Evolutionary conservation across 2,329 filamentous ascomycete genomes (phyloP).

Genomic region (Bipolaris zeicola): DNA sequence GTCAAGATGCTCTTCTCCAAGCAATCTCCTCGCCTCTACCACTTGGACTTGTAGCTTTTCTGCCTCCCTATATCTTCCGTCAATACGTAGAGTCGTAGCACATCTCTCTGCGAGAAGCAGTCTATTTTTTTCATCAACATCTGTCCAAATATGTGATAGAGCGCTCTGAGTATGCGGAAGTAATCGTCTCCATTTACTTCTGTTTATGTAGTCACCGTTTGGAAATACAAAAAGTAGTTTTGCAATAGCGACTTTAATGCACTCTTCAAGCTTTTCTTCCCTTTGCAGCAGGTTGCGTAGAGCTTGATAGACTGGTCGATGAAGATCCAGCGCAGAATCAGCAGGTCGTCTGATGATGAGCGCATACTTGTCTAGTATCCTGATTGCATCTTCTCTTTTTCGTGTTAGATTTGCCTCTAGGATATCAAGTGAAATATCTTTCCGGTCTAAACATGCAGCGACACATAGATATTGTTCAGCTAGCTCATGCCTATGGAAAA

Average conservation of each 20-base stretch:
- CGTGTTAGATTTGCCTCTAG: conserved; percentile 13
- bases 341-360: conserved; percentile 17
- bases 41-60: neutral
- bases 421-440: conserved; percentile 26
- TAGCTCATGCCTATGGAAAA: conserved; percentile 20
- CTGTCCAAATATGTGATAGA: neutral
- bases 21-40: neutral
- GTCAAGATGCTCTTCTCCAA: neutral
- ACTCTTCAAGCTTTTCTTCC: conserved; percentile 7
- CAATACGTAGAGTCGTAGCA: neutral
- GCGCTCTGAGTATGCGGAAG: neutral
- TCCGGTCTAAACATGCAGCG: conserved; percentile 46
- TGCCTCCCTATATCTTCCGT: neutral
- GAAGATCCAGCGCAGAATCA: conserved; percentile 16
- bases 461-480: conserved; percentile 50
- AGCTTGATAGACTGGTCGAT: conserved; percentile 20
- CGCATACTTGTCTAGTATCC: conserved; percentile 12
- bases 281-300: conserved; percentile 9
- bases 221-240: conserved; percentile 3
- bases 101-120: neutral
- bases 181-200: neutral
- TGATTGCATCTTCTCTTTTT: conserved; percentile 18
- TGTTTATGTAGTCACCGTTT: neutral
- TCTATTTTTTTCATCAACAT: neutral
- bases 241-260: conserved; percentile 11